phyloP scores from a whole-genome alignment of 768 basidiomycete genomes.

The Tylopilus sp. region DNA sequence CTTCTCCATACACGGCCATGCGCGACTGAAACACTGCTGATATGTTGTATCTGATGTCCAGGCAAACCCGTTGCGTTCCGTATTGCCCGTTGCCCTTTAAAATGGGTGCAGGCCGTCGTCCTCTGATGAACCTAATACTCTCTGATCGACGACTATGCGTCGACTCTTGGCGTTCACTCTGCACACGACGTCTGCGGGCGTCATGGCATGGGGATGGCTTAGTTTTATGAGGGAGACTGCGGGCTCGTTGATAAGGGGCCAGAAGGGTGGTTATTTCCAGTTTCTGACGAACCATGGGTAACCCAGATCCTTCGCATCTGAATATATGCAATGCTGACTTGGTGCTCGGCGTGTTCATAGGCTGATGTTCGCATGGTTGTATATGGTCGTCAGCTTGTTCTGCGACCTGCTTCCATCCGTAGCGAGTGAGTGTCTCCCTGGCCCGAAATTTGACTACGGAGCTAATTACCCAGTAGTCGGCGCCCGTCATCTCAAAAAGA shows the following conservation, averaged over 20 bases:
- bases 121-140: too few relatives aligned
- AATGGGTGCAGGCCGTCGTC: not conserved
- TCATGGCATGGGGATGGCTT: constrained; percentile 39
- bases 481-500: constrained; percentile 49
- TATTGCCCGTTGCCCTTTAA: not conserved
- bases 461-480: not conserved
- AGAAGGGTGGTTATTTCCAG: constrained; percentile 65
- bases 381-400: constrained; percentile 38
- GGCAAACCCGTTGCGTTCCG: not conserved
- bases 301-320: not conserved
- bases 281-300: constrained; percentile 79
- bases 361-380: constrained; percentile 37
- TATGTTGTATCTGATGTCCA: too few relatives aligned
- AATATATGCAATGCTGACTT: constrained; percentile 2
- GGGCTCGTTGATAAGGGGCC: constrained; percentile 34
- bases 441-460: not conserved
- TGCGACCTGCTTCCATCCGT: constrained; percentile 41
- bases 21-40: not conserved
- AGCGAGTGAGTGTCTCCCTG: constrained; percentile 25
- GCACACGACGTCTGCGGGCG: constrained; percentile 29
- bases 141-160: constrained; percentile 2
- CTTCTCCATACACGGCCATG: too few relatives aligned
- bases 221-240: constrained; percentile 2
- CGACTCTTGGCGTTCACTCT: constrained; percentile 20
- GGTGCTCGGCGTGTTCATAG: not conserved